Evolutionary conservation across 2,329 filamentous ascomycete species (phyloP), one percentile per base, ranked within the genome.

Genomic region (Colletotrichum kahawae): DNA sequence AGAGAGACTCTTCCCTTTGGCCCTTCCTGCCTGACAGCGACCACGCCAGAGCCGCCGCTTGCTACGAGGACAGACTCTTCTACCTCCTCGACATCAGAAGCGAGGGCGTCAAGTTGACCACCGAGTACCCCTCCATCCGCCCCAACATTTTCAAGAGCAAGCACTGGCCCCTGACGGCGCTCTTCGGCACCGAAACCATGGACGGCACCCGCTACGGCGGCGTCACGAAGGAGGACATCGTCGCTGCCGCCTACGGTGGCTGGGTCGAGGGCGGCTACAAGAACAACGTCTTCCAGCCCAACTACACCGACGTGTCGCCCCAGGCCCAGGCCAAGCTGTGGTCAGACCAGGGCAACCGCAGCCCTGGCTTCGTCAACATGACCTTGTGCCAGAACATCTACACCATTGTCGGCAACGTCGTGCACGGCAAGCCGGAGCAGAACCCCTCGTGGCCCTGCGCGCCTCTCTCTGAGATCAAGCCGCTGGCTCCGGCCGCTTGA

Each of bases 281-380:
- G 56, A 59, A 59, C n/a, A 33, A 33, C 27, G 56, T 59, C 3
- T 59, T 18, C 27, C 24, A 59, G 56, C 56, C 56, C 56, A 29
- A 83, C 14, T 83, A 80, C 21, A 77, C 82, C 1, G 54, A 82
- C 4, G 71, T 77, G 1, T 82, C 79, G 0, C 75, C 88, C 27
- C 78, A 86, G n/a, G 81, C 82, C 0, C 82, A 88, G 4, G 78
- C 80, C 8, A 77, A 82, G 9, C 77, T 82, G 16, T 79, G 78
- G 13, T 77, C 79, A 0, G 67, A 68, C 18, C 68, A 75, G 0
- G 67, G 77, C 3, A 64, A 75, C 16, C 82, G 79, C 57, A 85
- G 87, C 0, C 81, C 89, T 38, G 84, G 85, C 2, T 90, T 89
- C 73, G 65, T 89, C 4, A 90, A 89, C 78, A 83, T 87, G 62